These are phyloP conservation scores for Bacidia rubella DNA, from an alignment of 495 filamentous ascomycete genomes.

Conservation along the genomic window DNA sequence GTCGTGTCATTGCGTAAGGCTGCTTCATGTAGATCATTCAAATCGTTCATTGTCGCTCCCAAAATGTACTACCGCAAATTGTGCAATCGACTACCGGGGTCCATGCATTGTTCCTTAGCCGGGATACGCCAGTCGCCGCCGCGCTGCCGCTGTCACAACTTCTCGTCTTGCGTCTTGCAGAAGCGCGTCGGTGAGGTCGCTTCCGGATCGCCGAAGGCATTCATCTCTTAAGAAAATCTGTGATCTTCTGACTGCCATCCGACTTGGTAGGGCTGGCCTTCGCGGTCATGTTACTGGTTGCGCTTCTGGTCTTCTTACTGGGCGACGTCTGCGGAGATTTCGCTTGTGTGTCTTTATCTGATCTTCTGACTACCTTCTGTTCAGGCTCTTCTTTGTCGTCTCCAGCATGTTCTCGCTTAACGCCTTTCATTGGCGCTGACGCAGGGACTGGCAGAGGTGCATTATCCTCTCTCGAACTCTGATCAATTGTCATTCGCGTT, in stretches of 20 bases:
- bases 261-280: conserved; percentile 33
- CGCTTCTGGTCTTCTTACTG: conserved; percentile 31
- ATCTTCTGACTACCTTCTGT: conserved; percentile 13
- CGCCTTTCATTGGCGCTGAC: conserved; percentile 17
- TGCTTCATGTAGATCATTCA: background rate
- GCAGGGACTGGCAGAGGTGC: conserved; percentile 29
- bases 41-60: background rate
- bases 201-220: background rate
- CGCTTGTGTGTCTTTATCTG: background rate
- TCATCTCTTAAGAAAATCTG: conserved; percentile 55
- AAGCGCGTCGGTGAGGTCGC: background rate
- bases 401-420: conserved; percentile 45
- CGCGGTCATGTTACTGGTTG: conserved; percentile 32
- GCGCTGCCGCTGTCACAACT: conserved; percentile 11
- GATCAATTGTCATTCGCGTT: conserved; percentile 27
- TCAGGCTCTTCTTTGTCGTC: conserved; percentile 18
- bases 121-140: conserved; percentile 11
- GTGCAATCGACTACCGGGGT: background rate
- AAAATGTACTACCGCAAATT: background rate
- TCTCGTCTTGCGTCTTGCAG: conserved; percentile 7
- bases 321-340: conserved; percentile 33
- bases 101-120: background rate
- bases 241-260: conserved; percentile 65
- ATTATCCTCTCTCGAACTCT: conserved; percentile 34
- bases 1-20: background rate